Evolutionary conservation across 768 basidiomycete species (phyloP).

Genomic region (Amanita jacksonii): DNA sequence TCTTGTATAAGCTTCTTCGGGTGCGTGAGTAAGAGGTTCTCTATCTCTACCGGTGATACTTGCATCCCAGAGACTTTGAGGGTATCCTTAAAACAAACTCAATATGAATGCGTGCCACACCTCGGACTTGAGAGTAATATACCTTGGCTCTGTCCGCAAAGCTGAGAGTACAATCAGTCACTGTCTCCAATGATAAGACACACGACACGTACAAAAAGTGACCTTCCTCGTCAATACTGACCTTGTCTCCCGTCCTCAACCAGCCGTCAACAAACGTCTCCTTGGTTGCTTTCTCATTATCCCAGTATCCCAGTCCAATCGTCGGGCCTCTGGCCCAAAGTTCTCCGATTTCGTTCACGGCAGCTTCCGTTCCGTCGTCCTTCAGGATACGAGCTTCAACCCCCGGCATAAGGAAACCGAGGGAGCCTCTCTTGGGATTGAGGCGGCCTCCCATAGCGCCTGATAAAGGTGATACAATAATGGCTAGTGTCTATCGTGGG

Average conservation of each 20-base stretch:
- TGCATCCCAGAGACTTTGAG: constrained; percentile 74
- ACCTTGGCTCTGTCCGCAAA: constrained; percentile 76
- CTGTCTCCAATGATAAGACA: neutral
- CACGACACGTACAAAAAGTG: constrained; percentile 51
- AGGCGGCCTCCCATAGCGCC: constrained; percentile 38
- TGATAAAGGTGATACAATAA: constrained; percentile 32
- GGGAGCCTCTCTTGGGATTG: constrained; percentile 30
- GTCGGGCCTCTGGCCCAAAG: constrained; percentile 48
- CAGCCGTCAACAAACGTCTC: constrained; percentile 67
- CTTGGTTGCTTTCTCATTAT: constrained; percentile 54
- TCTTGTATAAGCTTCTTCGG: constrained; percentile 55
- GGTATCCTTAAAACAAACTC: constrained; percentile 46
- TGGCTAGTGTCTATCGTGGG: constrained; percentile 41
- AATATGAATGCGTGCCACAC: neutral
- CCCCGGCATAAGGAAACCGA: constrained; percentile 54
- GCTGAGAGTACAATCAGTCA: constrained; percentile 23
- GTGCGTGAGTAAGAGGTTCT: constrained; percentile 51
- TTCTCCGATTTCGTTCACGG: constrained; percentile 53
- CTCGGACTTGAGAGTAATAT: neutral
- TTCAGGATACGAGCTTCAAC: constrained; percentile 54
- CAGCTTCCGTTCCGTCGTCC: constrained; percentile 48
- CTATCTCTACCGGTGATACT: constrained; percentile 76
- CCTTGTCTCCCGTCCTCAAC: constrained; percentile 67
- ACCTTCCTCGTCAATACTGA: constrained; percentile 49
- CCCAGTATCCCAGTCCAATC: constrained; percentile 62